Evolutionary conservation across 495 filamentous ascomycete genomes (phyloP).

Genomic region (Hypomontagnella submonticulosa): DNA sequence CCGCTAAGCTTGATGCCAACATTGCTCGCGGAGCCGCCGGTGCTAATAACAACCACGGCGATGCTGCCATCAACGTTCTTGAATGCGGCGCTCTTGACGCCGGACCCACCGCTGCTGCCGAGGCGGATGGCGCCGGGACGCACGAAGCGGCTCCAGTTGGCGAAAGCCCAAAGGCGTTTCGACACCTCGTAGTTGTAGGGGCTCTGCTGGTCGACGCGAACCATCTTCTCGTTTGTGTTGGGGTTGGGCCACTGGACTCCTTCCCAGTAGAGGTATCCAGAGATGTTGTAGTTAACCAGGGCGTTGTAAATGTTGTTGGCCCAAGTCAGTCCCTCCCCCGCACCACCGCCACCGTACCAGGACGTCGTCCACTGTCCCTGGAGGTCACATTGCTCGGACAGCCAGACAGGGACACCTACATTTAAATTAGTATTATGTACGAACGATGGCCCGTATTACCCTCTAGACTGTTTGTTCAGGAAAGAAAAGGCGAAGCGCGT

Average conservation of each 20-base stretch:
- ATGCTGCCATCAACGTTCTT: conserved; percentile 61
- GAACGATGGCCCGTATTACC: background rate
- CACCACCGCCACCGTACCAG: conserved; percentile 60
- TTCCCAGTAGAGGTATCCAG: conserved; percentile 66
- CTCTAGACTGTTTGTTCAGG: background rate
- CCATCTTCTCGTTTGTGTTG: conserved; percentile 59
- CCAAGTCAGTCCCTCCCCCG: conserved; percentile 67
- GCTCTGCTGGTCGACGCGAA: conserved; percentile 55
- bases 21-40: conserved; percentile 45
- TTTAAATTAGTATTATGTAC: conserved; percentile 12
- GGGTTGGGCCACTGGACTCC: conserved; percentile 61
- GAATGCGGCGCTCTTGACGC: conserved; percentile 61
- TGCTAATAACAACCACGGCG: conserved; percentile 61
- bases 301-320: conserved; percentile 64
- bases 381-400: conserved; percentile 59
- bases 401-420: conserved; percentile 49
- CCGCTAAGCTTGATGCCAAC: conserved; percentile 48
- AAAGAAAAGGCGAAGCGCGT: background rate
- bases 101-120: conserved; percentile 45
- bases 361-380: conserved; percentile 57
- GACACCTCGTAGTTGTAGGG: conserved; percentile 54
- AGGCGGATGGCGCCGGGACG: conserved; percentile 60
- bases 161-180: conserved; percentile 65
- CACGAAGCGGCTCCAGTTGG: conserved; percentile 61
- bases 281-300: conserved; percentile 56